A percentile compares a stretch with the other conserved stretches of the same genome.
Conservation (phyloP, 805 yeast species). For the Wickerhamomyces queroliae region DNA sequence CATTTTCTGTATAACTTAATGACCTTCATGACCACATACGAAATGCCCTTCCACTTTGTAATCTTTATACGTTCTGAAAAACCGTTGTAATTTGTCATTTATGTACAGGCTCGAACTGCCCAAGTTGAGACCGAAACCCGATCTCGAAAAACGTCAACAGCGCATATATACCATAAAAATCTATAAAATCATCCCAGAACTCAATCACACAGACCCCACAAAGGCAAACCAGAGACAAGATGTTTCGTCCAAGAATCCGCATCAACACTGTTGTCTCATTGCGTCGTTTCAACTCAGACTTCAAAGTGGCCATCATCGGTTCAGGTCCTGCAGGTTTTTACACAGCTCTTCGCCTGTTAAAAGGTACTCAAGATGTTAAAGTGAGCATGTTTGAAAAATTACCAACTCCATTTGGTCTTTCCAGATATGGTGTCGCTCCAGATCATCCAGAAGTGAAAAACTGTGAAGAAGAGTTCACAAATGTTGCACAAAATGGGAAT, state of each 20-base stretch:
- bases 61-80: too few species aligned
- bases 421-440: conserved; percentile 97
- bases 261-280: not conserved
- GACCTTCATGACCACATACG: not conserved
- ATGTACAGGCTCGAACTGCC: too few species aligned
- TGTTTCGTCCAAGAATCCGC: not conserved
- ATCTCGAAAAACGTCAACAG: not conserved
- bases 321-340: conserved; percentile 97
- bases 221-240: too few species aligned
- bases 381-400: conserved; percentile 77
- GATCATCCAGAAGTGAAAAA: conserved; percentile 96
- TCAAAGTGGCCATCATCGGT: conserved; percentile 55
- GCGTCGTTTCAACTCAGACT: not conserved
- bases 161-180: not conserved
- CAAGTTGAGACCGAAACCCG: too few species aligned
- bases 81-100: too few species aligned
- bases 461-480: conserved; percentile 64
- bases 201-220: too few species aligned
- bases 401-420: conserved; percentile 89
- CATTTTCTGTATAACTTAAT: not conserved
- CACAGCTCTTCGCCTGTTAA: conserved; percentile 69
- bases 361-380: conserved; percentile 34
- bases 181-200: not conserved
- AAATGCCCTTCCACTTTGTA: too few species aligned
- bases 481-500: conserved; percentile 24